Evolutionary conservation across 2,329 filamentous ascomycete species (phyloP).

Genomic region (Malbranchea cinnamomea): DNA sequence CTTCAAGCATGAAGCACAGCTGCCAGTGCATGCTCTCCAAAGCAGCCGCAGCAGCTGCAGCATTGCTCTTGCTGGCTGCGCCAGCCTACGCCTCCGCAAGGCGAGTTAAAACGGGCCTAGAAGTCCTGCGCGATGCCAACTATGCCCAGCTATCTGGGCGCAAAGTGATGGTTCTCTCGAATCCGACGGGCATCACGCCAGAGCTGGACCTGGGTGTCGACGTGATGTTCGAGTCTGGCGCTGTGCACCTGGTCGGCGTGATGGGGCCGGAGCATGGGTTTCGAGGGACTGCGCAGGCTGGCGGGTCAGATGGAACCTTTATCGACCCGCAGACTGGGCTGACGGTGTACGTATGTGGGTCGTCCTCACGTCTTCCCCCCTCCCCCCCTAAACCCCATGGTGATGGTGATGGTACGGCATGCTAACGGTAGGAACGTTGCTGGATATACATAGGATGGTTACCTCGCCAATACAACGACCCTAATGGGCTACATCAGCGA

Average conservation of each 20-base stretch:
- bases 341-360: conserved; percentile 3
- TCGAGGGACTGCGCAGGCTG: conserved; percentile 2
- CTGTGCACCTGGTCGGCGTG: conserved; percentile 2
- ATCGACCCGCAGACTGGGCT: conserved; percentile 1
- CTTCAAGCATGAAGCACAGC: no score
- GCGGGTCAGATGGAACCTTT: conserved; percentile 1
- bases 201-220: conserved; percentile 4
- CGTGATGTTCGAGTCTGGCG: conserved; percentile 3
- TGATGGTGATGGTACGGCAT: background rate
- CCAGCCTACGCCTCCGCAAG: background rate
- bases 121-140: conserved; percentile 2
- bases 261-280: conserved; percentile 4
- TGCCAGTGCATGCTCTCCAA: no score
- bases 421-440: background rate
- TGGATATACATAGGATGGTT: background rate
- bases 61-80: conserved; percentile 1
- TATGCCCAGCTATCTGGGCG: conserved; percentile 4
- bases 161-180: conserved; percentile 1
- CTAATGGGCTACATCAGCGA: background rate
- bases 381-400: no score
- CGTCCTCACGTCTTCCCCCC: background rate
- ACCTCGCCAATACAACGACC: background rate
- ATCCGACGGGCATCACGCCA: conserved; percentile 2
- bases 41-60: no score
- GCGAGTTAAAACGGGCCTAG: conserved; percentile 1